phyloP scores from a whole-genome alignment of 768 basidiomycete species.

The Suillus cothurnatus region DNA sequence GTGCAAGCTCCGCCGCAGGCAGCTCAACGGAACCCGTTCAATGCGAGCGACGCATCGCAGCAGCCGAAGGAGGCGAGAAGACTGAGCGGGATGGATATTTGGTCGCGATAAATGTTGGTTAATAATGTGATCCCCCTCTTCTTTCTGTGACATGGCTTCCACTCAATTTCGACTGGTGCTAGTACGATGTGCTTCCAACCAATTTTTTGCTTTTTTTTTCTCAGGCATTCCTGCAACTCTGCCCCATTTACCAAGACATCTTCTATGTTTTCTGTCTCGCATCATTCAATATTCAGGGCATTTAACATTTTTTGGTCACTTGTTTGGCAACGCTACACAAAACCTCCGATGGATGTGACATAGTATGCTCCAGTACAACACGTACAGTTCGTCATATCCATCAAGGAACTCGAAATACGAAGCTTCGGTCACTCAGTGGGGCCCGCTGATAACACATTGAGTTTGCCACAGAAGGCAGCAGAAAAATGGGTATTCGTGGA shows the following conservation, averaged over 20 bases:
- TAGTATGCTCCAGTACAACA: not conserved
- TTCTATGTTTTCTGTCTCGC: constrained; percentile 10
- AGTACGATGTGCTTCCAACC: constrained; percentile 4
- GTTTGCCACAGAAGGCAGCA: not conserved
- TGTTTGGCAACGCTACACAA: not conserved
- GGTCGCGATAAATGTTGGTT: constrained; percentile 60
- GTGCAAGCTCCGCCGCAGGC: constrained; percentile 40
- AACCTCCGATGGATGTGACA: not conserved
- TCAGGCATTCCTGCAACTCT: constrained; percentile 15
- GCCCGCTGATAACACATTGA: constrained; percentile 5
- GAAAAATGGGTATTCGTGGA: not conserved
- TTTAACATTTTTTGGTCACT: constrained; percentile 3
- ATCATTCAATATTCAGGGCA: constrained; percentile 6
- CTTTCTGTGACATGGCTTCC: constrained; percentile 10
- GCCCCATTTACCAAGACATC: constrained; percentile 24
- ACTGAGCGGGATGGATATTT: constrained; percentile 68
- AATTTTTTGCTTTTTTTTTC: constrained; percentile 6
- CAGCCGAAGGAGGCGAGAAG: constrained; percentile 59
- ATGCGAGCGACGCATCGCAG: constrained; percentile 43
- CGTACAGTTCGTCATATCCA: constrained; percentile 1
- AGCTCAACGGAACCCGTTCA: constrained; percentile 44
- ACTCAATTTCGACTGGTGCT: constrained; percentile 3
- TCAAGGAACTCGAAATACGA: not conserved
- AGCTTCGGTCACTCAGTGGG: constrained; percentile 1
- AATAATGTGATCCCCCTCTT: constrained; percentile 15